Base-by-base conservation (phyloP, 352 stramenopile species). In the Elongisporangium undulatum region DNA sequence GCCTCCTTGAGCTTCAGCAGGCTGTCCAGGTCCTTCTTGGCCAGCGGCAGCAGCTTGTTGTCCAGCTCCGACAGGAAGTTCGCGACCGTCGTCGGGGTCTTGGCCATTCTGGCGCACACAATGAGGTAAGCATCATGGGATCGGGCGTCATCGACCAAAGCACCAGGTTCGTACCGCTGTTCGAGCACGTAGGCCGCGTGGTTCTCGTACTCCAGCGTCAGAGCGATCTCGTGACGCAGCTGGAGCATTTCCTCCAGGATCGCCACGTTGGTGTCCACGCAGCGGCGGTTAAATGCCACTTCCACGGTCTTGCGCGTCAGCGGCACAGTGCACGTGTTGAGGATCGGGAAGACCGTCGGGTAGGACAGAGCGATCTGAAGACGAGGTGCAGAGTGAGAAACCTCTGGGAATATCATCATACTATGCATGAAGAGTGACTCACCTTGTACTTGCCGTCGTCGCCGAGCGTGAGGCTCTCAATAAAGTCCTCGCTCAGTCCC, bases 261-360 rank as follows among this genome's bases (percentile, higher is more conserved):
- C 48, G 83, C 75, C 24, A 90, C 73, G 57, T 96, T 96, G 38
- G 69, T 82, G 59, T 90, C 83, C 55, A 92, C 85, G 67, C 88
- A 96, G 38, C 82, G 79, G 56, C 85, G 77, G 58, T 95, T 92
- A 62, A 94, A 88, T 19, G 85, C 86, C 10, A 86, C 79, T 34
- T 85, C 73, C 1, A 97, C 87, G 26, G 76, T 68, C 60, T 90
- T 89, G 26, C 90, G 87, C 48, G 90, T 97, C 21, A 81, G 79
- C 54, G 85, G 74, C 4, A 97, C 85, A 3, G 78, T 85, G 71
- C 90, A 96, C 29, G 77, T 94, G 61, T 89, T 89, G 41, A 94
- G 77, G 58, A 97, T 95, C 15, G 88, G 85, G 62, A 96, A 95
- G 38, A 96, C 87, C 1, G 89, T 94, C 50, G 88, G 86, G 75